Conservation (phyloP, 768 basidiomycete genomes). For the Termitomyces sp. region DNA sequence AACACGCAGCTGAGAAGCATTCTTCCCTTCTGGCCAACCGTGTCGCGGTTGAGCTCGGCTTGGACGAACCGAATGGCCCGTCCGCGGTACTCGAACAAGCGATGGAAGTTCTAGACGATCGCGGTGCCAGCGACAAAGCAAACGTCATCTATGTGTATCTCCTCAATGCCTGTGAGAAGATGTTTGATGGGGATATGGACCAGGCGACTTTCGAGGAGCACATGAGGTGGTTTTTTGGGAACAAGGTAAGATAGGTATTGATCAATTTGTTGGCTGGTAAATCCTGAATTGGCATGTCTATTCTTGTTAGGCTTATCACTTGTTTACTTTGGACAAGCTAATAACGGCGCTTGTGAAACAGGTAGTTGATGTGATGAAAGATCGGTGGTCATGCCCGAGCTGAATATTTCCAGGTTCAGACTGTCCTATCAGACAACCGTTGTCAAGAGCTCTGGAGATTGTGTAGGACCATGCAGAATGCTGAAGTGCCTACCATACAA, state of each 20-base stretch:
- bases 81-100: conserved; percentile 64
- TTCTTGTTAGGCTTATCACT: conserved; percentile 68
- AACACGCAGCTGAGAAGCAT: conserved; percentile 63
- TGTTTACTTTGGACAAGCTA: conserved; percentile 93
- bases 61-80: conserved; percentile 80
- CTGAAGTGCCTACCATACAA: conserved; percentile 47
- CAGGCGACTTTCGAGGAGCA: conserved; percentile 92
- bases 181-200: conserved; percentile 92
- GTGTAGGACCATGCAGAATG: conserved; percentile 41
- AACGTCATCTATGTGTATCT: conserved; percentile 86
- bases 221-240: conserved; percentile 91
- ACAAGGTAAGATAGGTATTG: conserved; percentile 46
- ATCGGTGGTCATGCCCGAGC: background rate
- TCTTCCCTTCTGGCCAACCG: conserved; percentile 68
- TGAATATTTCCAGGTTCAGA: conserved; percentile 61
- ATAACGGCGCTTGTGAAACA: conserved; percentile 89
- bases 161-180: conserved; percentile 84
- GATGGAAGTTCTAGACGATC: conserved; percentile 52
- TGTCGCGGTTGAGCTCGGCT: conserved; percentile 75
- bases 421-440: conserved; percentile 75
- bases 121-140: conserved; percentile 36
- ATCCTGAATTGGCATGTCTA: conserved; percentile 14
- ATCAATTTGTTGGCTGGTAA: conserved; percentile 7
- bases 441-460: conserved; percentile 82
- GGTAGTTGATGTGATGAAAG: conserved; percentile 34